Percentiles rank a stretch among this genome's conserved stretches.
Evolutionary conservation across 1,139 yeast species (phyloP).

Genomic region (Dujonia santamariae): DNA sequence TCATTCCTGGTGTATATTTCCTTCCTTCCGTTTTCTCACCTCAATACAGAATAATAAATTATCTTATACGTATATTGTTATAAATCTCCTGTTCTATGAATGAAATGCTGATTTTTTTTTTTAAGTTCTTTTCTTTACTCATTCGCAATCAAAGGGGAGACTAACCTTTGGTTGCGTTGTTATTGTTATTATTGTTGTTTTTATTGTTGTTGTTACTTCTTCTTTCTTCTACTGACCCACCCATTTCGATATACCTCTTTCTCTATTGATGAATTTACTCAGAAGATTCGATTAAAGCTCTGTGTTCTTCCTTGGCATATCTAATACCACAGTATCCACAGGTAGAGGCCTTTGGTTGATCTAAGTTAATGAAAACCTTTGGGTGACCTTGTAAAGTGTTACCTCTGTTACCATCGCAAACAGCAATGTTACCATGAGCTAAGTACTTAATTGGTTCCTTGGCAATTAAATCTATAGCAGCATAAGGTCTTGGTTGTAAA

Average conservation of each 20-base stretch:
- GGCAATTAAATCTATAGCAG: constrained; percentile 82
- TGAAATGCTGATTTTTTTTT: too few species aligned
- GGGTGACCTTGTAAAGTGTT: constrained; percentile 78
- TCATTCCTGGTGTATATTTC: too few species aligned
- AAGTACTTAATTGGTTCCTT: constrained; percentile 69
- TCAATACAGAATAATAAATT: too few species aligned
- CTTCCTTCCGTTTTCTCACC: too few species aligned
- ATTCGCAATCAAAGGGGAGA: background rate
- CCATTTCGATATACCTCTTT: background rate
- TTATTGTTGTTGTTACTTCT: background rate
- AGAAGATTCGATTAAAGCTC: constrained; percentile 33
- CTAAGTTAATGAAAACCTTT: constrained; percentile 76
- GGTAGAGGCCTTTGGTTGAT: constrained; percentile 65
- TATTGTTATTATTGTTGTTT: background rate
- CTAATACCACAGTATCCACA: constrained; percentile 82
- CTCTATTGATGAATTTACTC: background rate
- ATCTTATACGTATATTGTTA: too few species aligned
- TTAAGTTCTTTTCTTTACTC: too few species aligned
- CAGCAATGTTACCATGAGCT: constrained; percentile 60
- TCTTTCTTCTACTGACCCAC: background rate
- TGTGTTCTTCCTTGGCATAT: constrained; percentile 53
- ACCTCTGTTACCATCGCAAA: constrained; percentile 81
- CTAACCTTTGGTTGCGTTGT: background rate
- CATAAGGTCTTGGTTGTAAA: constrained; percentile 74
- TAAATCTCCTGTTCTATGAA: too few species aligned